Conservation (phyloP, 192 early-diverging fungal species). For the Coemansia aciculifera region DNA sequence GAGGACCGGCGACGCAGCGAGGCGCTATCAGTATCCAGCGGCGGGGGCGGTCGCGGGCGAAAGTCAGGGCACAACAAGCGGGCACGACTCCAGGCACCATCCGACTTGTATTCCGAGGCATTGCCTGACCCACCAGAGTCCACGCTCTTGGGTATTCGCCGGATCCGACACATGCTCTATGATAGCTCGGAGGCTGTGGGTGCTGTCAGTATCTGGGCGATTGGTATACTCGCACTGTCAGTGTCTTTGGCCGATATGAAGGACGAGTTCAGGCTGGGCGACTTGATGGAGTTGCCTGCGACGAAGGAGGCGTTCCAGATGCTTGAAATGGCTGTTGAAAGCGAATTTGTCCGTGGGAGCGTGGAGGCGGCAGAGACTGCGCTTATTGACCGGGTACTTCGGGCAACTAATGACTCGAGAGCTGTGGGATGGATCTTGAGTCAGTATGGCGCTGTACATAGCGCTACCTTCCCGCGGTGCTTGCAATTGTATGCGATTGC, state of each 20-base stretch:
- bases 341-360: conserved; percentile 8
- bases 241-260: conserved; percentile 50
- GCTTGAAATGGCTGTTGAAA: conserved; percentile 36
- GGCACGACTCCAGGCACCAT: conserved; percentile 13
- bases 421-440: conserved; percentile 43
- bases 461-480: conserved; percentile 23
- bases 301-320: conserved; percentile 33
- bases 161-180: conserved; percentile 20
- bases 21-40: not conserved
- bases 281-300: conserved; percentile 32
- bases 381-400: conserved; percentile 21
- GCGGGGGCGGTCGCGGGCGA: conserved; percentile 3
- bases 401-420: conserved; percentile 28
- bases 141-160: conserved; percentile 25
- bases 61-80: conserved; percentile 20
- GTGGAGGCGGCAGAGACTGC: conserved; percentile 23
- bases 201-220: conserved; percentile 28
- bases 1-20: conserved; percentile 40
- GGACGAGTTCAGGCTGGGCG: conserved; percentile 31
- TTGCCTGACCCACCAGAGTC: conserved; percentile 35
- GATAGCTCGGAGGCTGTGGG: not conserved
- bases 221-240: conserved; percentile 37
- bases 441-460: conserved; percentile 33
- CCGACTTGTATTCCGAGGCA: not conserved
- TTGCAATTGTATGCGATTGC: conserved; percentile 37